Percentiles rank a stretch among this genome's conserved stretches.
Evolutionary conservation across 2,329 filamentous ascomycete species (phyloP).

Genomic region (Aspergillus ustus): DNA sequence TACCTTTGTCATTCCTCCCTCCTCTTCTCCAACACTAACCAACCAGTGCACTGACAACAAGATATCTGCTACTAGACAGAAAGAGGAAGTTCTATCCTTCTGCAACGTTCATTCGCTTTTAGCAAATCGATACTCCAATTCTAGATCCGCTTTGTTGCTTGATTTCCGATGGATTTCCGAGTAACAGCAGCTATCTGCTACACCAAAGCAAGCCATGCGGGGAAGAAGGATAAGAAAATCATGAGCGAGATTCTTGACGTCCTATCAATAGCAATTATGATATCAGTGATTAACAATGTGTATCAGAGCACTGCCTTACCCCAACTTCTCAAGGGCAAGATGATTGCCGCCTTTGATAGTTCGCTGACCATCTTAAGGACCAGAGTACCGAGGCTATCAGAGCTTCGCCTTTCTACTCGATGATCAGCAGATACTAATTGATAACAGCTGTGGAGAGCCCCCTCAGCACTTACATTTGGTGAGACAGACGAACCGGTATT

Average conservation of each 20-base stretch:
- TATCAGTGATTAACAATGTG: not conserved
- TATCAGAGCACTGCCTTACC: not conserved
- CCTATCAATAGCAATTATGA: not conserved
- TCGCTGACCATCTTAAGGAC: not conserved
- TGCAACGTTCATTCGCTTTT: not conserved
- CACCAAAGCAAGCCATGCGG: slow-evolving; percentile 3
- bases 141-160: slow-evolving; percentile 3
- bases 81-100: slow-evolving; percentile 6
- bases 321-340: not conserved
- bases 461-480: not conserved
- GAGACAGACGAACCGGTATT: not conserved
- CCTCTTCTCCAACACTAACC: slow-evolving; percentile 1
- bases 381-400: not conserved
- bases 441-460: not conserved
- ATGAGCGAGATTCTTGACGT: not conserved
- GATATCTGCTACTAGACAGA: slow-evolving; percentile 1
- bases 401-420: not conserved
- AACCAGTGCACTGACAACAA: not conserved
- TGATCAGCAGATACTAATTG: not conserved
- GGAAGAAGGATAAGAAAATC: slow-evolving; percentile 4
- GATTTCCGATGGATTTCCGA: not conserved
- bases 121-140: not conserved
- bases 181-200: not conserved
- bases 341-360: not conserved
- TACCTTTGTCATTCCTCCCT: not conserved